Percentiles rank a stretch among this genome's conserved stretches.
These are phyloP conservation scores for Talaromyces trachyspermus DNA, from an alignment of 495 filamentous ascomycete species.

Conservation along the genomic window DNA sequence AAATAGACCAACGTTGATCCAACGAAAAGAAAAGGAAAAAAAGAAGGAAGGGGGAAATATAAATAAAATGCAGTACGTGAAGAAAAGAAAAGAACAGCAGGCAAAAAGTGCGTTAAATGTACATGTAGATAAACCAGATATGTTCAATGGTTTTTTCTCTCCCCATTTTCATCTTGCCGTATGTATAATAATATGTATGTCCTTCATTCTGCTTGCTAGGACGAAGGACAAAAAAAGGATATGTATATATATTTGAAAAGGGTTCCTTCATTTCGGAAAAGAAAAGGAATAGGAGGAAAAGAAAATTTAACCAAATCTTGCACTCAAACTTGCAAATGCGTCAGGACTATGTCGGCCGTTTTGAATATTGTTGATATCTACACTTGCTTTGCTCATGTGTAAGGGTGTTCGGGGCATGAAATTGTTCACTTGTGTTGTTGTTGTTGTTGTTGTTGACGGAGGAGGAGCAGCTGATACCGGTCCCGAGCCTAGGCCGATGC, in stretches of 20 bases:
- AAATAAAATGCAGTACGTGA: too few relatives aligned
- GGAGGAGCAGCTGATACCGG: slow-evolving; percentile 7
- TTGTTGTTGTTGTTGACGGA: slow-evolving; percentile 8
- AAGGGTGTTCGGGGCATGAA: slow-evolving; percentile 22
- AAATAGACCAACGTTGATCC: too few relatives aligned
- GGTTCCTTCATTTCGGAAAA: too few relatives aligned
- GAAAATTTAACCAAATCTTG: slow-evolving; percentile 35
- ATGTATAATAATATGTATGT: not conserved
- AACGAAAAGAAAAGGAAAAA: not conserved
- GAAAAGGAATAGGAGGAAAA: slow-evolving; percentile 5
- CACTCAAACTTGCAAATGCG: slow-evolving; percentile 91
- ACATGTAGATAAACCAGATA: slow-evolving; percentile 1
- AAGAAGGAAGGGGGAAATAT: not conserved
- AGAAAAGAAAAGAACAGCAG: too few relatives aligned
- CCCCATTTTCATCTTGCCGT: not conserved
- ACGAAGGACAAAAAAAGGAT: not conserved
- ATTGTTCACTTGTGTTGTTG: not conserved
- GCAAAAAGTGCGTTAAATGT: too few relatives aligned
- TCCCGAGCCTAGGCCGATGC: slow-evolving; percentile 14
- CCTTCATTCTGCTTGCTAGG: not conserved
- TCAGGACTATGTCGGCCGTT: slow-evolving; percentile 88
- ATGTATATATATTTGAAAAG: not conserved
- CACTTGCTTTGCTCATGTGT: slow-evolving; percentile 84
- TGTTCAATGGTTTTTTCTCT: not conserved
- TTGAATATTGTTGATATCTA: slow-evolving; percentile 67